Conservation (phyloP, 2,329 filamentous ascomycete species). For the Furcasterigmium furcatum region DNA sequence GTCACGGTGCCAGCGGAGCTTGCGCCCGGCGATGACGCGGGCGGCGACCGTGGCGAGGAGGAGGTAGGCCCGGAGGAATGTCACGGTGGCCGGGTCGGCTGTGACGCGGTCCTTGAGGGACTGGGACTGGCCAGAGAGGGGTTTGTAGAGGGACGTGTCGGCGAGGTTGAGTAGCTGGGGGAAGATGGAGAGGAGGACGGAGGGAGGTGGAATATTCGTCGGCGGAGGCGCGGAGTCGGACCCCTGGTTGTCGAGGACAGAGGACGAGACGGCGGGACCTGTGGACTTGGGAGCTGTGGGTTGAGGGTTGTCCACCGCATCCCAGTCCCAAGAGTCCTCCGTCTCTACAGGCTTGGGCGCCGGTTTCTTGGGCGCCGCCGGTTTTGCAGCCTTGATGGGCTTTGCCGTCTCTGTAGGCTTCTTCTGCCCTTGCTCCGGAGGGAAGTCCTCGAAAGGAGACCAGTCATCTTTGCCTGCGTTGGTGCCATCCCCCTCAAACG, state of each 20-base stretch:
- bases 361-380: slow-evolving; percentile 11
- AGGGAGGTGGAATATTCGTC: slow-evolving; percentile 85
- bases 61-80: slow-evolving; percentile 64
- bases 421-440: slow-evolving; percentile 4
- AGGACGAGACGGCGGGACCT: not conserved
- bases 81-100: slow-evolving; percentile 56
- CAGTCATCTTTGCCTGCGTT: slow-evolving; percentile 3
- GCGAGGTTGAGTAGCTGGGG: slow-evolving; percentile 66
- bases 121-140: slow-evolving; percentile 55
- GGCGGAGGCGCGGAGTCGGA: slow-evolving; percentile 53
- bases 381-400: slow-evolving; percentile 2
- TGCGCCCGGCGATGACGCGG: slow-evolving; percentile 81
- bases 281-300: slow-evolving; percentile 3
- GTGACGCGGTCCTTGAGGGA: slow-evolving; percentile 61
- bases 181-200: slow-evolving; percentile 75
- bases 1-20: slow-evolving; percentile 87
- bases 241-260: not conserved
- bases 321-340: not conserved
- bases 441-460: not conserved
- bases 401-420: slow-evolving; percentile 15
- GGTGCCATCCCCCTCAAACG: slow-evolving; percentile 19
- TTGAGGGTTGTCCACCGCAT: not conserved
- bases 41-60: slow-evolving; percentile 64
- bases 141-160: slow-evolving; percentile 61
- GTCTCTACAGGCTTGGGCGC: slow-evolving; percentile 8